Conservation (phyloP, 805 yeast genomes). For the Kregervanrija delftensis region DNA sequence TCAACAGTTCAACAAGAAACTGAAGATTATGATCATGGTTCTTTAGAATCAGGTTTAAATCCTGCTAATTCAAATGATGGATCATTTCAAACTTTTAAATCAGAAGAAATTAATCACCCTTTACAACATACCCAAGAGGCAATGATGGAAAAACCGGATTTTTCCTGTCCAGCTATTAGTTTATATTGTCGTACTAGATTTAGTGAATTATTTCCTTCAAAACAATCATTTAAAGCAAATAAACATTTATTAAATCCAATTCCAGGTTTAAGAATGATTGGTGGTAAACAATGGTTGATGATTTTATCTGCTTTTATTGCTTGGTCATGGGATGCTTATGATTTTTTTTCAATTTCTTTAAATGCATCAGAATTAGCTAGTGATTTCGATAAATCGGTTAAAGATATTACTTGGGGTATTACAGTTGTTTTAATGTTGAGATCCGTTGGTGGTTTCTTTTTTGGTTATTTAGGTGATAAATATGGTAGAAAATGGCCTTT, state of each 20-base stretch:
- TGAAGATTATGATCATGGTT: background rate
- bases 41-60: slow-evolving; percentile 1
- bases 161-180: slow-evolving; percentile 26
- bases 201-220: slow-evolving; percentile 43
- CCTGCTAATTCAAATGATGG: background rate
- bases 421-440: slow-evolving; percentile 63
- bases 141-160: slow-evolving; percentile 22
- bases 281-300: slow-evolving; percentile 49
- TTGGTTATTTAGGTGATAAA: slow-evolving; percentile 54
- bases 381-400: slow-evolving; percentile 37
- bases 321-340: slow-evolving; percentile 66
- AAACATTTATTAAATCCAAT: slow-evolving; percentile 53
- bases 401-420: slow-evolving; percentile 57
- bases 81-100: slow-evolving; percentile 9
- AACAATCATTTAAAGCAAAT: slow-evolving; percentile 30
- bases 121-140: slow-evolving; percentile 2
- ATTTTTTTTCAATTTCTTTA: slow-evolving; percentile 51
- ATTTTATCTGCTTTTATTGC: slow-evolving; percentile 46
- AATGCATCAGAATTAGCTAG: slow-evolving; percentile 42
- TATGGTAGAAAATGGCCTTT: slow-evolving; percentile 59
- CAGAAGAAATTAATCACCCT: slow-evolving; percentile 3
- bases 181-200: slow-evolving; percentile 39
- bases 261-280: slow-evolving; percentile 44
- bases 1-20: background rate
- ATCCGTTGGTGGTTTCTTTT: slow-evolving; percentile 58